Evolutionary conservation across 2,329 filamentous ascomycete species (phyloP), one percentile per base, ranked within the genome.

Genomic region (Hypoxylon sp.): DNA sequence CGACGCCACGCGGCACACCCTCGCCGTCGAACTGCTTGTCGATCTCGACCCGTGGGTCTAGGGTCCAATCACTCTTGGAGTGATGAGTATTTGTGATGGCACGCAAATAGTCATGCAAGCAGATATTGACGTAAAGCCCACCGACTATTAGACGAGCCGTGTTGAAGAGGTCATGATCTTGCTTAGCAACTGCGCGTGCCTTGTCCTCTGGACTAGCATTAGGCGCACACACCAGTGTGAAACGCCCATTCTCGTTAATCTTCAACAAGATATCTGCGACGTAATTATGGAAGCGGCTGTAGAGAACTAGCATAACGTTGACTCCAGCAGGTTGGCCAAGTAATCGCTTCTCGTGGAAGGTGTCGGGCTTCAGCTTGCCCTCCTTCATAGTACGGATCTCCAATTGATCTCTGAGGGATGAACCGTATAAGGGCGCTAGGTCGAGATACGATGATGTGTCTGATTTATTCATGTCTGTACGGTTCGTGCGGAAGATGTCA

Each of bases 381-480:
- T 89, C 86, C 51, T 86, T 84, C 77, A 87, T 85, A 1, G 88
- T 89, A 23, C 90, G 84, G 74, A 93, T 86, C 68, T 82, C 77
- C 51, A 89, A 80, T 73, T 92, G 90, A 68, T 91, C 88, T 25
- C 82, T 80, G 72, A 87, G 83, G 46, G 87, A 88, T 55, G 86
- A 90, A 2, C 92, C 92, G 70, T 94, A 94, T 2, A 94, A 81
- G 0, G 91, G 91, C 0, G 89, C 85, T 1, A 94, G 82, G 74
- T 94, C 91, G 23, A 94, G 85, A 69, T 94, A 94, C 0, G 91
- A 93, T 0, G 90, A 93, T 0, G 90, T 92, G 68, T 88, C 82
- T 0, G 88, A 91, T 60, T 86, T 87, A 61, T 86, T 87, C 74
- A 83, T 85, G 76, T 93, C 89, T 4, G 81, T 81, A 25, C 88